A percentile compares a stretch with the other conserved stretches of the same genome.
Evolutionary conservation across 2,329 filamentous ascomycete genomes (phyloP).

Genomic region (Hypoxylon sp.): DNA sequence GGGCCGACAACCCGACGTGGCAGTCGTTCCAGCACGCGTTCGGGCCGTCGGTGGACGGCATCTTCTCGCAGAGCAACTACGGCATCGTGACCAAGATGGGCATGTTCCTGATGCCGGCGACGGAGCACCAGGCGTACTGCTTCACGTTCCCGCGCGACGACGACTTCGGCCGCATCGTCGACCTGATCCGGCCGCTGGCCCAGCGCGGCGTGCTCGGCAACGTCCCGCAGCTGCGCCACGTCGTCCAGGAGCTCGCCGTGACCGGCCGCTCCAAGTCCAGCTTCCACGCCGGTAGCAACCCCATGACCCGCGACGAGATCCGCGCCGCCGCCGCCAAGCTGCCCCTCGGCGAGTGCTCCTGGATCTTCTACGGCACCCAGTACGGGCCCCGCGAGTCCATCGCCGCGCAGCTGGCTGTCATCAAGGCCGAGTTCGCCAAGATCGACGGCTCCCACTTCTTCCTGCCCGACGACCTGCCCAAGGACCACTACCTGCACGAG

Average conservation of each 20-base stretch:
- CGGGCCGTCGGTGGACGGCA: slow-evolving; percentile 52
- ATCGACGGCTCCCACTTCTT: slow-evolving; percentile 54
- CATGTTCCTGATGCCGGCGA: slow-evolving; percentile 51
- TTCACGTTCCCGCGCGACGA: slow-evolving; percentile 48
- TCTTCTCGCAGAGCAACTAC: slow-evolving; percentile 61
- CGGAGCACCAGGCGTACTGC: slow-evolving; percentile 50
- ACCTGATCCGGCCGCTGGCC: slow-evolving; percentile 49
- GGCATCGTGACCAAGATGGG: slow-evolving; percentile 65
- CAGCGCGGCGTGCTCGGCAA: slow-evolving; percentile 56
- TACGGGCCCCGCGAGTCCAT: slow-evolving; percentile 48
- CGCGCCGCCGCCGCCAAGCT: slow-evolving; percentile 47
- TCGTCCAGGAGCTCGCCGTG: slow-evolving; percentile 54
- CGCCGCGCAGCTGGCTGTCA: slow-evolving; percentile 47
- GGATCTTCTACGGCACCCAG: slow-evolving; percentile 60
- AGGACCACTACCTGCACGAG: slow-evolving; percentile 50
- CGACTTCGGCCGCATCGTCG: slow-evolving; percentile 41
- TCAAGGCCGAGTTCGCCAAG: slow-evolving; percentile 53
- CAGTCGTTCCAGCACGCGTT: slow-evolving; percentile 51
- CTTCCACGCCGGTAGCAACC: slow-evolving; percentile 39
- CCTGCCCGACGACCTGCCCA: slow-evolving; percentile 50
- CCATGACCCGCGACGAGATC: slow-evolving; percentile 45
- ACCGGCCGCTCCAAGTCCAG: slow-evolving; percentile 49
- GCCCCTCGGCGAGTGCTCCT: slow-evolving; percentile 52
- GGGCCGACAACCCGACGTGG: slow-evolving; percentile 50
- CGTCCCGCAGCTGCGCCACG: slow-evolving; percentile 55